phyloP scores from a whole-genome alignment of 192 early-diverging fungal genomes.

The Gaertneriomyces sp. region DNA sequence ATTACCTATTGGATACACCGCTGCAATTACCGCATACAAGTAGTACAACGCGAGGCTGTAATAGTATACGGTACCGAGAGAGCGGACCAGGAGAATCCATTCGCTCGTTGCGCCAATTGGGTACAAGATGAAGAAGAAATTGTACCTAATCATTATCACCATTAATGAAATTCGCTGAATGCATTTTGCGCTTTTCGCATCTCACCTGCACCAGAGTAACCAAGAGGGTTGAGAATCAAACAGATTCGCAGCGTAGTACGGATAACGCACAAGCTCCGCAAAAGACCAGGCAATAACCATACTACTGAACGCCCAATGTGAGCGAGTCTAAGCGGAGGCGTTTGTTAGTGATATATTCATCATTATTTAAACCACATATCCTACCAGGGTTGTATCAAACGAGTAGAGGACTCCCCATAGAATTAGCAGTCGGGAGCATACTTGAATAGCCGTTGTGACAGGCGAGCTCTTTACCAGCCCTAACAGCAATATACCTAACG shows the following conservation, averaged over 20 bases:
- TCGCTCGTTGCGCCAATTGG: constrained; percentile 86
- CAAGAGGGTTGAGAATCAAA: constrained; percentile 53
- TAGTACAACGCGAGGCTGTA: constrained; percentile 52
- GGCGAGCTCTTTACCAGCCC: constrained; percentile 82
- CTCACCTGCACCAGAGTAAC: constrained; percentile 60
- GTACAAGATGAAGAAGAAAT: constrained; percentile 91
- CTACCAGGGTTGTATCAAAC: constrained; percentile 40
- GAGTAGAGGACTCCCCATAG: constrained; percentile 74
- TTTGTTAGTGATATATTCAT: neutral
- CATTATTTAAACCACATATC: neutral
- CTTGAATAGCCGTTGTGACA: constrained; percentile 78
- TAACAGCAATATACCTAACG: constrained; percentile 4
- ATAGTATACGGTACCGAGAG: constrained; percentile 48
- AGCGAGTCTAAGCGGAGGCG: constrained; percentile 46
- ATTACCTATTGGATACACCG: constrained; percentile 48
- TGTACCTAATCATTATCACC: constrained; percentile 64
- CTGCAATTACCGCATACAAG: constrained; percentile 53
- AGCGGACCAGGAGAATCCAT: constrained; percentile 64
- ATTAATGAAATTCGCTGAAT: neutral
- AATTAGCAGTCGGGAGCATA: constrained; percentile 78
- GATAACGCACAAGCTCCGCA: constrained; percentile 88
- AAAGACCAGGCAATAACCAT: constrained; percentile 91
- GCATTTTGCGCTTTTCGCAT: neutral
- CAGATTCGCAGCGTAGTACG: constrained; percentile 80
- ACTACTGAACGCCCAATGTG: constrained; percentile 64